phyloP scores from a whole-genome alignment of 495 filamentous ascomycete genomes.

The Terfezia boudieri region DNA sequence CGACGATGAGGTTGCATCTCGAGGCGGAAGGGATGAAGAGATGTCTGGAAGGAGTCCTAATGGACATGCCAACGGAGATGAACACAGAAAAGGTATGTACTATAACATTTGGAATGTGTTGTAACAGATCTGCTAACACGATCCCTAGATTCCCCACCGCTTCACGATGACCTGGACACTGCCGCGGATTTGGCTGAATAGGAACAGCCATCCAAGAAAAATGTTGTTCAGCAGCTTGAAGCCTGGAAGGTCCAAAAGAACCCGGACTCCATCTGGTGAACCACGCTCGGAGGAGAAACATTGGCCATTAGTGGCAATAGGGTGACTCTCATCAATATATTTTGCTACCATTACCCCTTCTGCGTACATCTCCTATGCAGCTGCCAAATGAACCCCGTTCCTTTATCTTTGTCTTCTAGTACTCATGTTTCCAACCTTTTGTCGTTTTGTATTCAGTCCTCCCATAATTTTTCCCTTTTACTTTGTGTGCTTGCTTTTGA shows the following conservation, averaged over 20 bases:
- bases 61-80: slow-evolving; percentile 41
- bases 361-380: background rate
- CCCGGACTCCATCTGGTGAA: background rate
- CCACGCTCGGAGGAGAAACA: background rate
- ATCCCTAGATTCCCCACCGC: slow-evolving; percentile 35
- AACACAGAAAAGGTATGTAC: slow-evolving; percentile 69
- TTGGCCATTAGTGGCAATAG: background rate
- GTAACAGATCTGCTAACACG: slow-evolving; percentile 5
- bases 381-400: background rate
- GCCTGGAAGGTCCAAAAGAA: background rate
- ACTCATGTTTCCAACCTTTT: background rate
- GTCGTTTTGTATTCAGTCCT: background rate
- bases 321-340: background rate
- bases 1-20: slow-evolving; percentile 30
- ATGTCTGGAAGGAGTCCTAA: slow-evolving; percentile 17
- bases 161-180: slow-evolving; percentile 90
- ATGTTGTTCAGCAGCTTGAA: background rate
- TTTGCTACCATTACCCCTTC: background rate
- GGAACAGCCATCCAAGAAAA: background rate
- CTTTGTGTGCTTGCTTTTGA: too few relatives aligned
- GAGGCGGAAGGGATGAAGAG: slow-evolving; percentile 37
- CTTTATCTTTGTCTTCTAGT: background rate
- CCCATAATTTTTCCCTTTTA: too few relatives aligned
- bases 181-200: slow-evolving; percentile 37
- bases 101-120: slow-evolving; percentile 6